phyloP scores from a whole-genome alignment of 176 grass and related monocot genomes.

The Thinopyrum elongatum region DNA sequence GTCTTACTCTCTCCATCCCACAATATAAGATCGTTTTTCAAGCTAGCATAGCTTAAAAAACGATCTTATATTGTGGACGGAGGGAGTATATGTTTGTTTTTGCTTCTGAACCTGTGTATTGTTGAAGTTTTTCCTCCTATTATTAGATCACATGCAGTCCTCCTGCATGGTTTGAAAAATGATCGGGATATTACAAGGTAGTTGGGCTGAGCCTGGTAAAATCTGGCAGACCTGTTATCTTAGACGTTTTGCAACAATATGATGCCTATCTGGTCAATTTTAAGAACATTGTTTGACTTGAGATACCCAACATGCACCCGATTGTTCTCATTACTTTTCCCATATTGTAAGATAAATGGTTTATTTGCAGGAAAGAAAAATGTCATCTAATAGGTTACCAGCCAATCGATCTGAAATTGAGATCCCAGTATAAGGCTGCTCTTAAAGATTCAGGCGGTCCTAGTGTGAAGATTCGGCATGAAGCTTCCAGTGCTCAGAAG shows the following conservation, averaged over 20 bases:
- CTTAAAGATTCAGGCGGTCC: conserved; percentile 44
- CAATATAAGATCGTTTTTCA: too few relatives aligned
- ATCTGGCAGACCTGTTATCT: not conserved
- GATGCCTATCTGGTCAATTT: not conserved
- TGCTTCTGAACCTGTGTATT: not conserved
- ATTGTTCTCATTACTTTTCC: not conserved
- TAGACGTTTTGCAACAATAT: not conserved
- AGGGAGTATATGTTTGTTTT: not conserved
- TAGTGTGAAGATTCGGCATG: conserved; percentile 28
- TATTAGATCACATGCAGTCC: too few relatives aligned
- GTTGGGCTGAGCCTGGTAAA: not conserved
- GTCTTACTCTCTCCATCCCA: too few relatives aligned
- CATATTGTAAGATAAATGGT: not conserved
- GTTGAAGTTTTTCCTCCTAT: not conserved
- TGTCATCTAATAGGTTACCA: conserved; percentile 89
- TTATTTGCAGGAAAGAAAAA: conserved; percentile 62
- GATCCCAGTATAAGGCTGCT: conserved; percentile 46
- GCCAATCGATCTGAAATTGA: conserved; percentile 37
- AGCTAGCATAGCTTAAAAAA: too few relatives aligned
- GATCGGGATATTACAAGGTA: not conserved
- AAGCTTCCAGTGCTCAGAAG: conserved; percentile 11
- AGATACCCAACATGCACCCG: not conserved
- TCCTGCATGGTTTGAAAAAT: not conserved
- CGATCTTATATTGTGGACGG: too few relatives aligned
- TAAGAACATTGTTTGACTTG: not conserved